Evolutionary conservation across 2,329 filamentous ascomycete genomes (phyloP), one percentile per base, ranked within the genome.

Genomic region (Diplocarpon mali): DNA sequence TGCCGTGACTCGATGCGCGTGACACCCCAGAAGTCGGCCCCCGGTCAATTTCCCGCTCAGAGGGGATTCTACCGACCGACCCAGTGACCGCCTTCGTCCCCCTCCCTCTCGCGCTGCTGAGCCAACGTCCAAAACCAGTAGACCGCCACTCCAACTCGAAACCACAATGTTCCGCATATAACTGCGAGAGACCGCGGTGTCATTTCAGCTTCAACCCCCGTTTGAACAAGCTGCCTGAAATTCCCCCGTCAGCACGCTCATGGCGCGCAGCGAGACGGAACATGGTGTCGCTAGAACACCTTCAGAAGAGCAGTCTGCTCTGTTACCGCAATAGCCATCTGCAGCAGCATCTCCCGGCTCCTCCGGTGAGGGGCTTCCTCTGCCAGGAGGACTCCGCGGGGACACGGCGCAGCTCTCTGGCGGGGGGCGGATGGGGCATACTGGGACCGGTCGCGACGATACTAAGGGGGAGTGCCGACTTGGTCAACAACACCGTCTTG

Each of bases 221-320:
- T 7, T 3, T 24, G 20, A 24, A 24, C 20, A 7, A 24, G 7
- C 20, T 24, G 7, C 20, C 20, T 7, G 20, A 24, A 24, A 24
- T 3, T 24, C 20, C 20, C 20, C 4, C 20, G n/a, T 24, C 7
- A 24, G 30, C 30, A 32, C 30, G 30, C 30, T 48, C 47, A 55
- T 56, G 53, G 53, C 50, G 43, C 46, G 38, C 34, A 36, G 30
- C 29, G 35, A 47, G 28, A 45, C 36, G 42, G 48, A 56, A 43
- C 12, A 60, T 60, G 56, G 51, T 57, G 38, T 50, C 55, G 46
- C 47, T 59, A 47, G 55, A 53, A 53, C 55, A 56, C 46, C 49
- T 56, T 28, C 55, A 50, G 32, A 47, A 52, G 36, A 38, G 50
- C 15, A 37, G 50, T 38, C 30, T 46, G 17, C 47, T 50, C 30